Evolutionary conservation across 2,329 filamentous ascomycete species (phyloP).

Genomic region (Blastomyces emzantsi): DNA sequence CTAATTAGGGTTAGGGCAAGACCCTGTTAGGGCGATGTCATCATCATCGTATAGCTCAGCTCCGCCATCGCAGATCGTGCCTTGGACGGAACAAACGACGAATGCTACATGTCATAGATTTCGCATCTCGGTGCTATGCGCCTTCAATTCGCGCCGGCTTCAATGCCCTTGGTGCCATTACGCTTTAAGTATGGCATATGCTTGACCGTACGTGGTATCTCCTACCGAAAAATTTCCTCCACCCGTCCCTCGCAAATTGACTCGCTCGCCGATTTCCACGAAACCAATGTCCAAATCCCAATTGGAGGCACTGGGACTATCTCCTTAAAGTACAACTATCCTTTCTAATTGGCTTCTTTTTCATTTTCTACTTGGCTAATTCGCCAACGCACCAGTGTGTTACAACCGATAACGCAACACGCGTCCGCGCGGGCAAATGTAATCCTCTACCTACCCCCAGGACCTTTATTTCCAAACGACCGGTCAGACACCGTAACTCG

Average conservation of each 20-base stretch:
- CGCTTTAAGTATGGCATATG: background rate
- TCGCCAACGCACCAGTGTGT: background rate
- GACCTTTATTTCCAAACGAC: constrained; percentile 23
- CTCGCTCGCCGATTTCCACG: constrained; percentile 11
- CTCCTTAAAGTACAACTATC: constrained; percentile 19
- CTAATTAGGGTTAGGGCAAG: constrained; percentile 1
- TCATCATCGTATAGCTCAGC: constrained; percentile 1
- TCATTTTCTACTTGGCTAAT: background rate
- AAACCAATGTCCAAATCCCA: constrained; percentile 21
- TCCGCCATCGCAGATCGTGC: background rate
- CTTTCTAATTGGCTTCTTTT: background rate
- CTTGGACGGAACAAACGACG: background rate
- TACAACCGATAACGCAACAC: background rate
- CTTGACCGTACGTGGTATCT: constrained; percentile 6
- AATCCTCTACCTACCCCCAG: constrained; percentile 32
- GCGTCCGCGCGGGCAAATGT: constrained; percentile 21
- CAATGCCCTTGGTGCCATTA: background rate
- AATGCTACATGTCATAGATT: background rate
- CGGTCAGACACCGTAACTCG: background rate
- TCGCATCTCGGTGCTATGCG: constrained; percentile 22
- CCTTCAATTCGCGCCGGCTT: constrained; percentile 10
- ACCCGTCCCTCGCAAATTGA: constrained; percentile 9
- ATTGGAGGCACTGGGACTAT: constrained; percentile 26
- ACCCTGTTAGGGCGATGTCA: background rate
- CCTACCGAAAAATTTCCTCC: constrained; percentile 12